phyloP scores from a whole-genome alignment of 805 yeast genomes.

The Nakazawaea wickerhamii region DNA sequence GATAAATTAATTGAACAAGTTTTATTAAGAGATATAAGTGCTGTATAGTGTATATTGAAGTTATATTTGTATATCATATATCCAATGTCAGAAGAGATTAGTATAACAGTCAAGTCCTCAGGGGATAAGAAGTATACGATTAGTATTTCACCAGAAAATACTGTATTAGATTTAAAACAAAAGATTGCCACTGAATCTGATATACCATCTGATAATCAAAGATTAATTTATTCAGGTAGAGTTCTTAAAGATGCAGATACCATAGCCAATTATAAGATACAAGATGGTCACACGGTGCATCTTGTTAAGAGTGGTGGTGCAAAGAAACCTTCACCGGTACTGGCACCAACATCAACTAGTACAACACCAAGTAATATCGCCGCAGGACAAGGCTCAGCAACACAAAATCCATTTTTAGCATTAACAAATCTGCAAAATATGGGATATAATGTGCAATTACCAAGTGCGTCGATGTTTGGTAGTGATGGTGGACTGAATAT shows the following conservation, averaged over 20 bases:
- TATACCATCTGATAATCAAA: constrained; percentile 72
- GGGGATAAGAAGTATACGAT: constrained; percentile 80
- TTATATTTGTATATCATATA: not conserved
- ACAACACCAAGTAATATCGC: constrained; percentile 67
- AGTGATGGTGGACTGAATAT: constrained; percentile 90
- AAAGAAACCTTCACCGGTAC: constrained; percentile 26
- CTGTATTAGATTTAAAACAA: constrained; percentile 67
- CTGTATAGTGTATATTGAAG: not conserved
- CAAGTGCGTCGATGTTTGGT: constrained; percentile 84
- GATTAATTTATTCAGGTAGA: constrained; percentile 90
- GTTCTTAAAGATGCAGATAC: constrained; percentile 83
- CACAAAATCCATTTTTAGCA: constrained; percentile 74
- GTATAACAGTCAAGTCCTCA: constrained; percentile 35
- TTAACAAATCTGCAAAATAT: constrained; percentile 95
- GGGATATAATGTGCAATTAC: constrained; percentile 77
- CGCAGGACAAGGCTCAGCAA: constrained; percentile 79
- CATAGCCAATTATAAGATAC: constrained; percentile 70
- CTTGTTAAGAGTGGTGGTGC: constrained; percentile 76
- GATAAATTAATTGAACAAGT: no score
- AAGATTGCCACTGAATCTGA: constrained; percentile 55
- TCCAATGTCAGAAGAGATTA: constrained; percentile 21
- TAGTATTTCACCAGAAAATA: constrained; percentile 42
- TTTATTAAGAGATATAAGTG: not conserved
- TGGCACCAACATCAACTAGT: constrained; percentile 18
- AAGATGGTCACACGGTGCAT: constrained; percentile 83